Base-by-base conservation (phyloP, 257 asterid species). In the Plantago major region DNA sequence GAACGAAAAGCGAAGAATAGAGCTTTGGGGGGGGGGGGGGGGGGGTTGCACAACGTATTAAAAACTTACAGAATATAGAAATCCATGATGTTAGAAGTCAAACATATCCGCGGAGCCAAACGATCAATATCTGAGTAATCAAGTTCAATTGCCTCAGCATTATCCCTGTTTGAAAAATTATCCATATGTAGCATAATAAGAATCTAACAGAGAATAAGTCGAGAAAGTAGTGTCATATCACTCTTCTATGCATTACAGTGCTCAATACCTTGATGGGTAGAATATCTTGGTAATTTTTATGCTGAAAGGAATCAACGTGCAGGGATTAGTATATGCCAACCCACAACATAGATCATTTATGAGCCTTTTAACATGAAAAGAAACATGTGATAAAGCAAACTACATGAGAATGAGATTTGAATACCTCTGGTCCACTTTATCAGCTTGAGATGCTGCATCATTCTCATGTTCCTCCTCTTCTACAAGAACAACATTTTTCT, bases 61-160 rank as follows among this genome's bases (percentile, higher is more conserved):
- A n/a, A n/a, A n/a, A 73, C 89, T 79, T 78, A 93, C 99, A 87
- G 73, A 58, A 89, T 87, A 79, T 93, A 93, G 75, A 87, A 89
- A 65, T 93, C 89, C 90, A 89, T 87, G 73, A 89, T 81, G 57
- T 83, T 75, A 58, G 99, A 93, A 43, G 96, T 74, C 79, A 93
- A 74, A 77, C 73, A 93, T 47, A 81, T 57, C 74, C 75, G 82
- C 7, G 99, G 97, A 56, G 84, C 84, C 73, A 93, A 84, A 68
- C 94, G 81, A 22, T 82, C 78, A 82, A 87, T 65, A 87, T 89
- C 96, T 13, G 86, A 71, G 73, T 66, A 73, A 61, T 67, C 61
- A 65, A 93, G 84, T 74, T 93, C 94, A 68, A 89, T 48, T 28
- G 95, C 75, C 61, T 80, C 76, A 10, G 95, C 87, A 79, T 83